phyloP scores from a whole-genome alignment of 805 yeast species.

The Wickerhamomyces hampshirensis region DNA sequence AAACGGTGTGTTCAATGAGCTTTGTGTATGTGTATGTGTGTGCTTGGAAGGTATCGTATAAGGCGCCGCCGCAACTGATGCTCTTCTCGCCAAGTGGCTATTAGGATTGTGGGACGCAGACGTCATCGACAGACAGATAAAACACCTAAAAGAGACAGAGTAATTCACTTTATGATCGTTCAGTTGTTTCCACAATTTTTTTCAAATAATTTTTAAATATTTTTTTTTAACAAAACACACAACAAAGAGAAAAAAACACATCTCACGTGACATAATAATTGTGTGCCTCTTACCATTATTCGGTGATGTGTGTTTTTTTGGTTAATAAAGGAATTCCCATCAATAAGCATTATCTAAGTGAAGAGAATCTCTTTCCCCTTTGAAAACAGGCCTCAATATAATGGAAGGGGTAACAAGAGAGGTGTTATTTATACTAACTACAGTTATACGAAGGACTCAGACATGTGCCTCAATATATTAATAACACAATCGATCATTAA shows the following conservation, averaged over 20 bases:
- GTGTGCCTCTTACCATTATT: too few species aligned
- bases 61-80: conserved; percentile 33
- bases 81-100: conserved; percentile 28
- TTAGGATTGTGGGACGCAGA: conserved; percentile 8
- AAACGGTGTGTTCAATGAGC: conserved; percentile 10
- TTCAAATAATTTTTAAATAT: neutral
- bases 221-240: neutral
- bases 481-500: too few species aligned
- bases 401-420: too few species aligned
- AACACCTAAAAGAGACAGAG: too few species aligned
- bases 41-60: conserved; percentile 29
- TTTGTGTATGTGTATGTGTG: neutral
- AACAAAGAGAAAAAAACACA: neutral
- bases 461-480: too few species aligned
- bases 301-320: neutral
- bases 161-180: too few species aligned
- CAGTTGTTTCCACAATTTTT: neutral
- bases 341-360: too few species aligned
- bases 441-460: too few species aligned
- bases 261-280: conserved; percentile 3
- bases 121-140: conserved; percentile 6
- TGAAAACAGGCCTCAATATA: too few species aligned
- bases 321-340: too few species aligned
- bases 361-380: too few species aligned
- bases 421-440: too few species aligned